phyloP scores from a whole-genome alignment of 2,329 filamentous ascomycete species.

The Alternaria arbusti region DNA sequence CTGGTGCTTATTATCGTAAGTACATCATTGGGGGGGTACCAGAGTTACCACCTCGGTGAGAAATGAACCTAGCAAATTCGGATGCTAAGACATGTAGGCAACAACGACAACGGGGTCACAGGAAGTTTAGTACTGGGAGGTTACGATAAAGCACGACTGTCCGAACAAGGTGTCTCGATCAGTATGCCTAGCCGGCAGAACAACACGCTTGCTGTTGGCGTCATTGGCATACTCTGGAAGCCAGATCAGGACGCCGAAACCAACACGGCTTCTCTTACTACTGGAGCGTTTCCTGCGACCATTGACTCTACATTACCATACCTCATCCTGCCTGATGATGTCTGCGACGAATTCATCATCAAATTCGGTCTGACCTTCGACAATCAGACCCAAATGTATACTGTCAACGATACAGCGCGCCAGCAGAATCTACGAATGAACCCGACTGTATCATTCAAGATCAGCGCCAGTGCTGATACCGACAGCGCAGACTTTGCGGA shows the following conservation, averaged over 20 bases:
- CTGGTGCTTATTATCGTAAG: constrained; percentile 46
- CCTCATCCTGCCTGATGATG: constrained; percentile 35
- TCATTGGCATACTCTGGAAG: constrained; percentile 30
- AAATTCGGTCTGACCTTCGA: constrained; percentile 48
- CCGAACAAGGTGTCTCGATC: constrained; percentile 23
- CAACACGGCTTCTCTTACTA: constrained; percentile 14
- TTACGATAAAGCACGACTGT: constrained; percentile 47
- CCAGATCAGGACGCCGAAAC: constrained; percentile 21
- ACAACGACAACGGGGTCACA: constrained; percentile 28
- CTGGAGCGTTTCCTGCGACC: constrained; percentile 29
- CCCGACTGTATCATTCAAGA: constrained; percentile 34
- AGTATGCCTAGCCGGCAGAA: constrained; percentile 26
- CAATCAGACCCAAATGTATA: constrained; percentile 46
- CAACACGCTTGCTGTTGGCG: constrained; percentile 33
- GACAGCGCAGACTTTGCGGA: constrained; percentile 15
- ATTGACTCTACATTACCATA: constrained; percentile 51
- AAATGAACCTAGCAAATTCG: not conserved
- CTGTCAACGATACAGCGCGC: constrained; percentile 37
- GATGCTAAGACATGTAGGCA: constrained; percentile 22
- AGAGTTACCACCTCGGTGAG: not conserved
- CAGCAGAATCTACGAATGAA: constrained; percentile 31
- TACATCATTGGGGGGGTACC: constrained; percentile 2
- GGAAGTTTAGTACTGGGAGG: constrained; percentile 51
- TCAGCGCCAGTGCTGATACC: constrained; percentile 14
- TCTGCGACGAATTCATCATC: constrained; percentile 47